Conservation (phyloP, 2,329 filamentous ascomycete species). For the Beauveria asiatica region DNA sequence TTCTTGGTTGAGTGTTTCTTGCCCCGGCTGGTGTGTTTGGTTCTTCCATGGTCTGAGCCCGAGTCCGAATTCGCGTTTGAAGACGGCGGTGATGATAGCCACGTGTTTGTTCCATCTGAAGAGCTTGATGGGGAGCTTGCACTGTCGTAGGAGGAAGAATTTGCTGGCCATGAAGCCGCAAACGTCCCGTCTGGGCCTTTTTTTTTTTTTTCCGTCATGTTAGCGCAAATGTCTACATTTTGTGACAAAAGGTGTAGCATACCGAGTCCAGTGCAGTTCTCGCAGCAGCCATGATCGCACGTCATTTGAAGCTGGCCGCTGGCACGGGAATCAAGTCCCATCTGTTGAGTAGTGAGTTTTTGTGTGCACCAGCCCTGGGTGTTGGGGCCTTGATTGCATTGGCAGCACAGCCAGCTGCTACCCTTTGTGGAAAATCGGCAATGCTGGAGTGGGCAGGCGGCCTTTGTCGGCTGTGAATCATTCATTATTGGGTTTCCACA, state of each 20-base stretch:
- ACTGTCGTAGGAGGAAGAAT: not conserved
- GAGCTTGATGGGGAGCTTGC: not conserved
- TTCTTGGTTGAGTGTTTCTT: not conserved
- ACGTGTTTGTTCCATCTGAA: not conserved
- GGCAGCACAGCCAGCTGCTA: constrained; percentile 46
- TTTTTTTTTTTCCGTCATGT: not conserved
- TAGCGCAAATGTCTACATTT: not conserved
- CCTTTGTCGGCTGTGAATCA: constrained; percentile 32
- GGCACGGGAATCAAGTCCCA: not conserved
- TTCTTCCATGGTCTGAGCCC: not conserved
- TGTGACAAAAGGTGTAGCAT: not conserved
- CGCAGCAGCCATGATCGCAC: constrained; percentile 9
- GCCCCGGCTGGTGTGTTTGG: not conserved
- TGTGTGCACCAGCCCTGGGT: constrained; percentile 44
- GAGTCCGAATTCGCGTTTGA: not conserved
- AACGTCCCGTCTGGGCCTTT: not conserved
- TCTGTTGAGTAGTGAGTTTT: constrained; percentile 13
- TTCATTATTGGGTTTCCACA: constrained; percentile 38
- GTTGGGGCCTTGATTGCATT: constrained; percentile 43
- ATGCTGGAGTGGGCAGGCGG: constrained; percentile 40
- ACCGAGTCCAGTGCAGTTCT: not conserved
- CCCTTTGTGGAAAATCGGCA: constrained; percentile 43
- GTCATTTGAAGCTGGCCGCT: constrained; percentile 1
- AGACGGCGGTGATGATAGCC: constrained; percentile 1
- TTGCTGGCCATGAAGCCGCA: not conserved